Evolutionary conservation across 2,329 filamentous ascomycete genomes (phyloP).

Genomic region (Nigrospora osmanthi): DNA sequence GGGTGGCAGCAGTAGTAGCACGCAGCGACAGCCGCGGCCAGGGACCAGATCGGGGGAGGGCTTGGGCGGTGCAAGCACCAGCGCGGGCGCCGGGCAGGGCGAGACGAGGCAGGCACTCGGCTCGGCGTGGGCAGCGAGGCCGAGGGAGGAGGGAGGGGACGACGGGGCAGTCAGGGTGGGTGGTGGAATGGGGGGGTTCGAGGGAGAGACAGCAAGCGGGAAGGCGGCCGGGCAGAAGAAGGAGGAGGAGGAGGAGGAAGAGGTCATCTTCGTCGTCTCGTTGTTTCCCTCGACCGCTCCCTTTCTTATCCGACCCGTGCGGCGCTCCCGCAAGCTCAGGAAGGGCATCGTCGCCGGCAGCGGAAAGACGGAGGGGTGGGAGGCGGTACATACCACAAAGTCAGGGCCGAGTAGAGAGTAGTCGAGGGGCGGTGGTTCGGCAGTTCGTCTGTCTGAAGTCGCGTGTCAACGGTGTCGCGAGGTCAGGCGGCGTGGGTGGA

Average conservation of each 20-base stretch:
- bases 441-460: conserved; percentile 16
- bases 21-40: neutral
- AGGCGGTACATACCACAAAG: conserved; percentile 5
- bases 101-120: too few relatives aligned
- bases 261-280: too few relatives aligned
- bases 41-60: neutral
- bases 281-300: neutral
- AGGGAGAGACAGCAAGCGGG: too few relatives aligned
- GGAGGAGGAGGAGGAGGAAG: too few relatives aligned
- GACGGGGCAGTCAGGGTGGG: too few relatives aligned
- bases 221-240: too few relatives aligned
- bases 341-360: too few relatives aligned
- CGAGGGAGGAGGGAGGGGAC: too few relatives aligned
- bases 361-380: neutral
- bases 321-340: too few relatives aligned
- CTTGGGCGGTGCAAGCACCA: neutral
- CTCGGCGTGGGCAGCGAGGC: too few relatives aligned
- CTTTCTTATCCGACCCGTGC: neutral
- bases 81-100: too few relatives aligned
- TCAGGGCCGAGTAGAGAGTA: neutral
- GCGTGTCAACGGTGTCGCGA: conserved; percentile 27
- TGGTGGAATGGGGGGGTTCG: too few relatives aligned
- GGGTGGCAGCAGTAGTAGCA: neutral
- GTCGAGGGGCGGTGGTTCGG: conserved; percentile 9
- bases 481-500: conserved; percentile 2